phyloP scores from a whole-genome alignment of 495 filamentous ascomycete species.

The Lasiosphaeriaceae sp. region DNA sequence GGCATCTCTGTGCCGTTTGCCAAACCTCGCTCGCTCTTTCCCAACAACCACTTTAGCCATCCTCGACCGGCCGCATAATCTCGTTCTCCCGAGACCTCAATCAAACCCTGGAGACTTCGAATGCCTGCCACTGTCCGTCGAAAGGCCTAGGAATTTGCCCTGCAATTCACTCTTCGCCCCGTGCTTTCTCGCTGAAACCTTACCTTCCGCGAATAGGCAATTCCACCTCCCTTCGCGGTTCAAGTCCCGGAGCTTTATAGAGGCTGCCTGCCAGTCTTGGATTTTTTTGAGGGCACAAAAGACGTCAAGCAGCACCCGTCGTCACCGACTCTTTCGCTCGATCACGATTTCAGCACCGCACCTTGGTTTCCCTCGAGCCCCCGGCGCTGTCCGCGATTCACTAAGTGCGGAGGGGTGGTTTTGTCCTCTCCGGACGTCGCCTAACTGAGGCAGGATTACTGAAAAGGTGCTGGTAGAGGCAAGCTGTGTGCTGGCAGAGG shows the following conservation, averaged over 20 bases:
- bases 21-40: slow-evolving; percentile 11
- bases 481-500: slow-evolving; percentile 6
- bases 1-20: slow-evolving; percentile 4
- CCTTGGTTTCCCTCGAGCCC: neutral
- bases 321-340: neutral
- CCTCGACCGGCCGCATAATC: neutral
- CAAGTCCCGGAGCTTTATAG: no score
- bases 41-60: neutral
- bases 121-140: neutral
- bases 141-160: neutral
- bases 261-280: no score
- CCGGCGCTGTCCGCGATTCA: neutral
- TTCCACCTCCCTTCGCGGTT: no score
- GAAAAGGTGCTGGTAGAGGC: slow-evolving; percentile 9
- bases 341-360: neutral
- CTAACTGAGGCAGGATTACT: slow-evolving; percentile 14
- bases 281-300: no score
- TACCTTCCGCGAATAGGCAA: no score
- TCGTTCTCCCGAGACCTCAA: slow-evolving; percentile 1
- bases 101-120: slow-evolving; percentile 1
- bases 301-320: neutral
- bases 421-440: slow-evolving; percentile 29
- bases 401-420: slow-evolving; percentile 26
- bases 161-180: neutral
- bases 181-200: no score